Evolutionary conservation across 202 grass and related monocot species (phyloP).

Genomic region (Bolboschoenoplectus hybrid): DNA sequence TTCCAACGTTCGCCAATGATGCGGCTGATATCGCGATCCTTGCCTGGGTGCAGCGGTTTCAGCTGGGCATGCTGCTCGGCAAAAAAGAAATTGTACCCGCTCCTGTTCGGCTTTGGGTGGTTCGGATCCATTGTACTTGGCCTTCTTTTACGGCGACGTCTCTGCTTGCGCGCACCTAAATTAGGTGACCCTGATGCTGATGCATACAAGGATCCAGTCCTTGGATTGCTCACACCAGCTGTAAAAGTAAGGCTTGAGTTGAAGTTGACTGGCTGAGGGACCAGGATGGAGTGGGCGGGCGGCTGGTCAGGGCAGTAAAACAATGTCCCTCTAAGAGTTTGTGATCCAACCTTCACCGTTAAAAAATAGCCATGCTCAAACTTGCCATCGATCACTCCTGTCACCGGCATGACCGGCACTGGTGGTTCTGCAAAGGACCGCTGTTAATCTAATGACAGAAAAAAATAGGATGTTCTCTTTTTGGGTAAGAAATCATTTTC

Average conservation of each 20-base stretch:
- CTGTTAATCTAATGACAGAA: conserved; percentile 12
- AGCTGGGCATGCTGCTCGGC: conserved; percentile 87
- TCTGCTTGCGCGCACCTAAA: conserved; percentile 32
- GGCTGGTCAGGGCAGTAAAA: conserved; percentile 59
- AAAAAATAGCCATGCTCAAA: conserved; percentile 93
- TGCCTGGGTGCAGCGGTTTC: conserved; percentile 68
- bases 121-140: conserved; percentile 77
- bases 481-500: not conserved
- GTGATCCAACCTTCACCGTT: conserved; percentile 72
- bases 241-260: conserved; percentile 13
- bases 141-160: conserved; percentile 62
- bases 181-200: not conserved
- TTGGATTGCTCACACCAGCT: not conserved
- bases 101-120: conserved; percentile 92
- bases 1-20: conserved; percentile 93
- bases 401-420: conserved; percentile 48
- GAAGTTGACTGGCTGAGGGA: conserved; percentile 30
- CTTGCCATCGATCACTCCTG: conserved; percentile 84
- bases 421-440: not conserved
- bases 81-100: conserved; percentile 98
- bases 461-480: conserved; percentile 36
- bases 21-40: conserved; percentile 83
- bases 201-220: not conserved
- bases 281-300: not conserved
- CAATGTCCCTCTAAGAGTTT: conserved; percentile 73